Percentiles rank a stretch among this genome's conserved stretches.
Conservation (phyloP, 2,329 filamentous ascomycete genomes). For the Cladosporium oxysporum region DNA sequence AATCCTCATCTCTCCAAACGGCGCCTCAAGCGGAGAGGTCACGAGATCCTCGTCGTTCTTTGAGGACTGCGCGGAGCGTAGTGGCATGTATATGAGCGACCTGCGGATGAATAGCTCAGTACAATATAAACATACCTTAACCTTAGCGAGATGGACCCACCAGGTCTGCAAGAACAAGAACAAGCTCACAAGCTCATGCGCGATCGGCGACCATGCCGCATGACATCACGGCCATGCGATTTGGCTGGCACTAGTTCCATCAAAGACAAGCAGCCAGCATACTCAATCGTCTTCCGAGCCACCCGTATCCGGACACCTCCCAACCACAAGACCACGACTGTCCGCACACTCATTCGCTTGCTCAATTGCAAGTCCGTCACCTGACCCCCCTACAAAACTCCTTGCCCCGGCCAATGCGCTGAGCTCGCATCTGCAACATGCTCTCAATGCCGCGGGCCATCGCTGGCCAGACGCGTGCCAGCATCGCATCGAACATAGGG, state of each 20-base stretch:
- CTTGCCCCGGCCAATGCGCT: constrained; percentile 12
- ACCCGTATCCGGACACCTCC: constrained; percentile 7
- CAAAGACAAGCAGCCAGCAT: background rate
- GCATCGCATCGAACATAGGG: constrained; percentile 2
- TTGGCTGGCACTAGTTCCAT: background rate
- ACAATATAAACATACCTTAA: background rate
- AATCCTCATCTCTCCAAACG: background rate
- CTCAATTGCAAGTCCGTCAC: background rate
- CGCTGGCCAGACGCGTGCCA: constrained; percentile 19
- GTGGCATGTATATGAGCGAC: background rate
- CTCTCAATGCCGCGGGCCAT: constrained; percentile 18
- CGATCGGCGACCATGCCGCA: constrained; percentile 6
- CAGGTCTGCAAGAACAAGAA: background rate
- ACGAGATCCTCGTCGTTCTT: background rate
- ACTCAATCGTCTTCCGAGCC: constrained; percentile 6
- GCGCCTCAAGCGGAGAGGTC: background rate
- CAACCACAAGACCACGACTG: background rate
- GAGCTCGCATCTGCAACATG: constrained; percentile 1
- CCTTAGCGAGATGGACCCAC: background rate
- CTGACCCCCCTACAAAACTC: background rate
- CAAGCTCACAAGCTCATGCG: constrained; percentile 10
- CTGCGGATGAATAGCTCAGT: too few relatives aligned
- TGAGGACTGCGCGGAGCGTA: background rate
- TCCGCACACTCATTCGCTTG: background rate
- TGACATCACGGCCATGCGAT: constrained; percentile 3